phyloP scores from a whole-genome alignment of 2,329 filamentous ascomycete genomes.

The Phyllosticta paracitricarpa region DNA sequence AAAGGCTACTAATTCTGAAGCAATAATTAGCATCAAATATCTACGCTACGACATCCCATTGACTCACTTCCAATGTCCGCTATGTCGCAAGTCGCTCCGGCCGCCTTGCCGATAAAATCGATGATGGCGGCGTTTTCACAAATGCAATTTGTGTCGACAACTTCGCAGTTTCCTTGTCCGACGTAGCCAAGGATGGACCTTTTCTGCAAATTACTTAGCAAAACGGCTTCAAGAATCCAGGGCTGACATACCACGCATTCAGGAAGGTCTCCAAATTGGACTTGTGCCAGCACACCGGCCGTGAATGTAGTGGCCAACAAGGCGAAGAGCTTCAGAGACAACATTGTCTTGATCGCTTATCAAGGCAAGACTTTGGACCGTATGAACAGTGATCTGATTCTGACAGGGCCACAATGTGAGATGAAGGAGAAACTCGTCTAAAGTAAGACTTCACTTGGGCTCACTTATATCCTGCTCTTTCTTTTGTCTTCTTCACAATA shows the following conservation, averaged over 20 bases:
- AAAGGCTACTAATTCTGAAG: background rate
- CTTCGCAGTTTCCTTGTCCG: conserved; percentile 6
- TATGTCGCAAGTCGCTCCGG: background rate
- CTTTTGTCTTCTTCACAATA: background rate
- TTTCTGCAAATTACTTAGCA: background rate
- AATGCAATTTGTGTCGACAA: conserved; percentile 5
- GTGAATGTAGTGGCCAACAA: background rate
- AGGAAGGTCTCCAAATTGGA: conserved; percentile 5
- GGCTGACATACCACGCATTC: conserved; percentile 2
- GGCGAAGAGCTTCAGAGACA: background rate
- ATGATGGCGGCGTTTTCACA: conserved; percentile 1
- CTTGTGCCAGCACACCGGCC: background rate
- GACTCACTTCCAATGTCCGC: conserved; percentile 2
- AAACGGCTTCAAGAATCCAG: background rate
- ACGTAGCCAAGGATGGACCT: conserved; percentile 4
- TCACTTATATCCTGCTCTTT: background rate
- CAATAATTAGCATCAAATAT: background rate
- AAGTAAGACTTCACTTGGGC: background rate
- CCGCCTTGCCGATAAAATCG: background rate
- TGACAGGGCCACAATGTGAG: background rate
- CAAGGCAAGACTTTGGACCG: background rate
- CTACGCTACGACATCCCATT: background rate
- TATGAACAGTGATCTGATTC: background rate
- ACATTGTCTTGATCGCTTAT: background rate
- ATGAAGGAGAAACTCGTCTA: background rate